Percentiles rank a stretch among this genome's conserved stretches.
Evolutionary conservation across 2,329 filamentous ascomycete species (phyloP).

Genomic region (Onygenales sp.): DNA sequence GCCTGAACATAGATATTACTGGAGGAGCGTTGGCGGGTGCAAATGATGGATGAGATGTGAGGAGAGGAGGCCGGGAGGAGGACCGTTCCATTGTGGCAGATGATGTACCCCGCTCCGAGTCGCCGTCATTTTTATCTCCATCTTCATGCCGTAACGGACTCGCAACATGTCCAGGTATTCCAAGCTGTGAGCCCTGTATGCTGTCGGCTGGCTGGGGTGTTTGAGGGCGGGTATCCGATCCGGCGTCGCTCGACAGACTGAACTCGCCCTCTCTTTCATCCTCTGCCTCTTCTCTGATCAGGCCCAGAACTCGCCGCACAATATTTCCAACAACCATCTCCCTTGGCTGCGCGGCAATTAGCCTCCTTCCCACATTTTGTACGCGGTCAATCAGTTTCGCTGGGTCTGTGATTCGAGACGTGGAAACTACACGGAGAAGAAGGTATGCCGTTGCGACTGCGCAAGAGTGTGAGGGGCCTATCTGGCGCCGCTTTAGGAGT

Average conservation of each 20-base stretch:
- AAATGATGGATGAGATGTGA: slow-evolving; percentile 3
- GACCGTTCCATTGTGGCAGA: slow-evolving; percentile 17
- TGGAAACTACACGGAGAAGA: slow-evolving; percentile 75
- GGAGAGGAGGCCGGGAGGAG: slow-evolving; percentile 47
- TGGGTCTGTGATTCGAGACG: slow-evolving; percentile 68
- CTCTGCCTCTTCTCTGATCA: slow-evolving; percentile 85
- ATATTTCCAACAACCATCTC: slow-evolving; percentile 94
- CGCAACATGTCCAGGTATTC: background rate
- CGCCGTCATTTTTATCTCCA: background rate
- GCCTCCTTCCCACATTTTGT: slow-evolving; percentile 63
- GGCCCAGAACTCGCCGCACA: slow-evolving; percentile 74
- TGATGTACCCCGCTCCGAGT: background rate
- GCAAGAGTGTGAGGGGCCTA: slow-evolving; percentile 76
- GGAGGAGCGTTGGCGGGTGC: slow-evolving; percentile 34
- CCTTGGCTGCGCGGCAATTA: slow-evolving; percentile 75
- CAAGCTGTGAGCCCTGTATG: slow-evolving; percentile 12
- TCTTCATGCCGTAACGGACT: background rate
- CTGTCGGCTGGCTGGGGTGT: slow-evolving; percentile 30
- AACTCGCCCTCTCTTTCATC: slow-evolving; percentile 63
- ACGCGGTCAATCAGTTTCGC: slow-evolving; percentile 71
- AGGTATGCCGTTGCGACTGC: slow-evolving; percentile 86
- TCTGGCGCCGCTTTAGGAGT: slow-evolving; percentile 82
- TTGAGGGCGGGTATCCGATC: slow-evolving; percentile 42
- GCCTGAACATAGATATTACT: slow-evolving; percentile 72
- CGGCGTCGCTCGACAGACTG: slow-evolving; percentile 48